phyloP scores from a whole-genome alignment of 2,329 filamentous ascomycete species.

The Calonectria crousiana region DNA sequence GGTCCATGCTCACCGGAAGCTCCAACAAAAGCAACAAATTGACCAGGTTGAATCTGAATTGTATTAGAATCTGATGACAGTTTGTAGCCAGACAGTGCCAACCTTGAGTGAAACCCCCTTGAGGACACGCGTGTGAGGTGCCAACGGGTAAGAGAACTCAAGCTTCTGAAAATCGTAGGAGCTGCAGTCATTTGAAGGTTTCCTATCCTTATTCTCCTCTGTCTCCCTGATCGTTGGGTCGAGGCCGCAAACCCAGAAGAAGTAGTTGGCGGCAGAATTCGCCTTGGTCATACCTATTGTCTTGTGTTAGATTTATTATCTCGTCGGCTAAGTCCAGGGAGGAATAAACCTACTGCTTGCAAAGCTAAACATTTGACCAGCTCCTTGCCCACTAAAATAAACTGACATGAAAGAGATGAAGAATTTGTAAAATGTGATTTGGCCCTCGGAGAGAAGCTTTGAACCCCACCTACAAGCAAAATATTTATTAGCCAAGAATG shows the following conservation, averaged over 20 bases:
- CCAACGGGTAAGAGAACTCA: conserved; percentile 45
- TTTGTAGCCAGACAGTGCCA: background rate
- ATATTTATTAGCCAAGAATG: background rate
- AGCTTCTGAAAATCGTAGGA: conserved; percentile 4
- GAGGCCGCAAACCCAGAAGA: conserved; percentile 54
- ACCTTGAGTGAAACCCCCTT: conserved; percentile 44
- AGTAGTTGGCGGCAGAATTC: conserved; percentile 59
- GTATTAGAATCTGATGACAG: background rate
- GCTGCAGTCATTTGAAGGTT: background rate
- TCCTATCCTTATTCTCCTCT: background rate
- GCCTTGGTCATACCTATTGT: conserved; percentile 60
- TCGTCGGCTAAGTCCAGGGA: background rate
- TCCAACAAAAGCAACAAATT: conserved; percentile 66
- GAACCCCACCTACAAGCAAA: conserved; percentile 46
- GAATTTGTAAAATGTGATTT: conserved; percentile 63
- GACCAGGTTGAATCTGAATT: conserved; percentile 46
- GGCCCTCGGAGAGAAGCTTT: conserved; percentile 50
- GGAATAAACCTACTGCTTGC: conserved; percentile 52
- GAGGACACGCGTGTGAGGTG: conserved; percentile 29
- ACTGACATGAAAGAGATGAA: conserved; percentile 64
- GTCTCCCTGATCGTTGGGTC: conserved; percentile 6
- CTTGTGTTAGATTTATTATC: background rate
- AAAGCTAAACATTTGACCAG: conserved; percentile 54
- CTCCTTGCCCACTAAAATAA: conserved; percentile 55
- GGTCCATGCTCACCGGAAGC: background rate